Base-by-base conservation (phyloP, 2,329 filamentous ascomycete species). In the Alternaria ethzedia region DNA sequence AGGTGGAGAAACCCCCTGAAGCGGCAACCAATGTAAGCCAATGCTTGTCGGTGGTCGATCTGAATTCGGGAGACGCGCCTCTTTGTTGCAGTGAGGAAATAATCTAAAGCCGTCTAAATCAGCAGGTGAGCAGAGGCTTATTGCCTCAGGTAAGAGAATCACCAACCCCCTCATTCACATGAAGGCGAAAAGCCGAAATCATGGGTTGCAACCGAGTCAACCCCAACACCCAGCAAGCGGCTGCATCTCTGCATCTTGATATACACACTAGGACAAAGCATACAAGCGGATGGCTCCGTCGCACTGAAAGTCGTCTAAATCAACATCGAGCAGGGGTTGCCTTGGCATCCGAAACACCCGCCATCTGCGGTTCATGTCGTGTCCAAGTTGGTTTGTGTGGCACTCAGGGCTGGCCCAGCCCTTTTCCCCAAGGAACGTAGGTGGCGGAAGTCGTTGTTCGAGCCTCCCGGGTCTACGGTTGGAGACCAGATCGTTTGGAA, bases 161-260 rank as follows among this genome's bases (percentile, higher is more conserved):
- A 52, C 44, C 66, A 60, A 54, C 56, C 49, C 59, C 54, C 51
- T 21, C 51, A 64, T 73, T 73, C 71, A 73, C 63, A 64, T 73
- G 70, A 68, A 72, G 25, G 20, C 23, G 4, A 10, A 7, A 41
- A 54, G 30, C 21, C 49, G 20, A 52, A 15, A 52, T 41, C 8
- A 41, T 23, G 15, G 21, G 30, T 30, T 15, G 6, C 10, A 41
- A 30, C 49, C 49, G 49, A 52, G 41, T 21, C 30, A 32, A 52
- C 6, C 36, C 49, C 20, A 41, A 28, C 28, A 36, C 49, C 13
- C 20, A 52, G 20, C 30, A 52, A 41, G 49, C 13, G 28, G 20
- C 20, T 41, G 30, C 13, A 23, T 52, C 30, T 52, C 15, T 20
- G 36, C 49, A 32, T 21, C 28, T 41, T 13, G 13, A 41, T 32